These are phyloP conservation scores for Peterozyma toletana DNA, from an alignment of 805 yeast species.

Conservation along the genomic window DNA sequence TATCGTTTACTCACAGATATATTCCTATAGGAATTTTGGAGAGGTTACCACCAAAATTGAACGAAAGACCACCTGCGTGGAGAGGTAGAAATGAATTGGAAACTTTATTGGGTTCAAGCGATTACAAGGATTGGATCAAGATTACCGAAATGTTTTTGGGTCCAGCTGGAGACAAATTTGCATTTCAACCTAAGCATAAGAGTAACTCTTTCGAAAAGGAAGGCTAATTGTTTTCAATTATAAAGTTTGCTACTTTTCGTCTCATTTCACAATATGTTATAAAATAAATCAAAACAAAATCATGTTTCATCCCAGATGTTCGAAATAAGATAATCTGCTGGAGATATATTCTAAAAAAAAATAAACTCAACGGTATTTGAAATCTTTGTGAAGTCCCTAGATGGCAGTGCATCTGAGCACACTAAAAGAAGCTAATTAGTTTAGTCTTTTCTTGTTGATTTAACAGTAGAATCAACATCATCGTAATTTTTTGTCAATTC, in stretches of 20 bases:
- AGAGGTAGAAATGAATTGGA: slow-evolving; percentile 89
- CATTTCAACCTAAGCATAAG: slow-evolving; percentile 90
- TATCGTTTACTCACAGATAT: slow-evolving; percentile 90
- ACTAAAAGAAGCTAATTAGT: background rate
- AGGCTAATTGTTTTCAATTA: background rate
- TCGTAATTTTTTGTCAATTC: slow-evolving; percentile 62
- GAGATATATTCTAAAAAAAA: no score
- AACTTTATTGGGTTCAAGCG: slow-evolving; percentile 77
- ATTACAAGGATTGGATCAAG: slow-evolving; percentile 93
- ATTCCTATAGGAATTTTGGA: slow-evolving; percentile 92
- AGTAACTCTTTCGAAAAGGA: slow-evolving; percentile 54
- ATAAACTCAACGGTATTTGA: no score
- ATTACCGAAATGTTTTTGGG: slow-evolving; percentile 94
- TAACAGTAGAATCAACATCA: slow-evolving; percentile 3
- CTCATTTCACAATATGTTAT: no score
- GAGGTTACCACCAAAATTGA: slow-evolving; percentile 77
- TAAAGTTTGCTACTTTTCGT: background rate
- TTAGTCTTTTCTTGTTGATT: background rate
- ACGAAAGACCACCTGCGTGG: slow-evolving; percentile 94
- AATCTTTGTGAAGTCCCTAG: no score
- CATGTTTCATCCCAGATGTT: no score
- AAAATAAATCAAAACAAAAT: no score
- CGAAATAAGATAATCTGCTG: no score
- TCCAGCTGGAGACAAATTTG: slow-evolving; percentile 66
- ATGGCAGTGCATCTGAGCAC: no score